Conservation (phyloP, 1,139 yeast species). For the Wickerhamiella pararugosa region DNA sequence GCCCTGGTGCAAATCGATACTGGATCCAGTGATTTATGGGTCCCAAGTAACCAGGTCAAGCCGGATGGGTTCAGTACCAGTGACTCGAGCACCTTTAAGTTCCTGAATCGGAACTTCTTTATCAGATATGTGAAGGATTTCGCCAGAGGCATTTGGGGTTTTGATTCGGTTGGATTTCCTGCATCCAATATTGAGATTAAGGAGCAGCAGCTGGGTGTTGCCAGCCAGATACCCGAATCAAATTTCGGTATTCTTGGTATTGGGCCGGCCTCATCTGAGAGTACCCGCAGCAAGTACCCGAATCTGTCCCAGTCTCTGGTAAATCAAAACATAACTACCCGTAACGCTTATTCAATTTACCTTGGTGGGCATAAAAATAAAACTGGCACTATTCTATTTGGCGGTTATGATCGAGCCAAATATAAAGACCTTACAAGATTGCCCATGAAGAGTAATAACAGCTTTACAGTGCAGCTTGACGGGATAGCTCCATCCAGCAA, state of each 20-base stretch:
- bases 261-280: slow-evolving; percentile 15
- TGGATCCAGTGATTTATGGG: slow-evolving; percentile 18
- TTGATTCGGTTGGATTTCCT: slow-evolving; percentile 14
- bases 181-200: slow-evolving; percentile 6
- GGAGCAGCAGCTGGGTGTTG: slow-evolving; percentile 15
- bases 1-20: slow-evolving; percentile 17
- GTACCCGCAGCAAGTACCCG: slow-evolving; percentile 10
- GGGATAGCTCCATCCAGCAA: slow-evolving; percentile 1
- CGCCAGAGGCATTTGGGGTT: slow-evolving; percentile 16
- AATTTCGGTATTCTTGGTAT: slow-evolving; percentile 17
- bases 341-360: slow-evolving; percentile 40
- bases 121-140: slow-evolving; percentile 16
- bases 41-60: slow-evolving; percentile 13
- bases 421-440: slow-evolving; percentile 26
- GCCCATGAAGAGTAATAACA: slow-evolving; percentile 13
- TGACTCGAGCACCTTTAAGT: slow-evolving; percentile 12
- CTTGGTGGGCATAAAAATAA: slow-evolving; percentile 30
- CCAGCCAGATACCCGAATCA: slow-evolving; percentile 16
- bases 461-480: slow-evolving; percentile 11
- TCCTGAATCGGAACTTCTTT: slow-evolving; percentile 9
- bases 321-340: slow-evolving; percentile 13
- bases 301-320: slow-evolving; percentile 16
- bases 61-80: slow-evolving; percentile 14
- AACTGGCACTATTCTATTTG: slow-evolving; percentile 39
- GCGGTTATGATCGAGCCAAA: slow-evolving; percentile 44